Evolutionary conservation across 2,329 filamentous ascomycete genomes (phyloP).

Genomic region (Stemphylium lycopersici): DNA sequence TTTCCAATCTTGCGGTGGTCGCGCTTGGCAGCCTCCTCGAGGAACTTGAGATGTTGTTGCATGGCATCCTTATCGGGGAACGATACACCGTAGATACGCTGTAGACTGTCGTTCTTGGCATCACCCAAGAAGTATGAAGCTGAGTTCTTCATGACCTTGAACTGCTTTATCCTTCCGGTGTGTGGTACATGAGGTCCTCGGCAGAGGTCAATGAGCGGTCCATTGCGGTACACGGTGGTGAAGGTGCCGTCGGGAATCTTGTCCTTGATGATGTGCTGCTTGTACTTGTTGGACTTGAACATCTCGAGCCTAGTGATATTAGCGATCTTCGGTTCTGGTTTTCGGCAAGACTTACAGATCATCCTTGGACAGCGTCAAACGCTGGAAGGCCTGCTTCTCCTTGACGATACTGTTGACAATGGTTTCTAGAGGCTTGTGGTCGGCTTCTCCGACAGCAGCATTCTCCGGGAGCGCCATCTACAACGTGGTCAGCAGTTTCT

Average conservation of each 20-base stretch:
- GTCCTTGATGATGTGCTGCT: conserved; percentile 95
- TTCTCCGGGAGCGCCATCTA: conserved; percentile 79
- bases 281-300: conserved; percentile 98
- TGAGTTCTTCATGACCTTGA: conserved; percentile 88
- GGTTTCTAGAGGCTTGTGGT: conserved; percentile 85
- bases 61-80: conserved; percentile 97
- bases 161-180: conserved; percentile 91
- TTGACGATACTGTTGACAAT: conserved; percentile 86
- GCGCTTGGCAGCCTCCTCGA: conserved; percentile 97
- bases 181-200: conserved; percentile 93
- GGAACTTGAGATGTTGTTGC: conserved; percentile 89
- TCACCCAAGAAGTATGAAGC: conserved; percentile 94
- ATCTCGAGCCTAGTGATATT: conserved; percentile 68
- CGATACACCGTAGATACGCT: conserved; percentile 94
- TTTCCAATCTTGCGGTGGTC: conserved; percentile 93
- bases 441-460: conserved; percentile 71
- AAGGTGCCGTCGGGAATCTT: conserved; percentile 87
- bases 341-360: conserved; percentile 61
- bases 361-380: conserved; percentile 86
- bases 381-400: conserved; percentile 94
- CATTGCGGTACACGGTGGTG: conserved; percentile 93
- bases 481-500: conserved; percentile 10
- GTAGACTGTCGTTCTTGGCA: conserved; percentile 89
- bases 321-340: not conserved
- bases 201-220: conserved; percentile 93